These are phyloP conservation scores for Orbilia javanica DNA, from an alignment of 2,329 filamentous ascomycete genomes.

Conservation along the genomic window DNA sequence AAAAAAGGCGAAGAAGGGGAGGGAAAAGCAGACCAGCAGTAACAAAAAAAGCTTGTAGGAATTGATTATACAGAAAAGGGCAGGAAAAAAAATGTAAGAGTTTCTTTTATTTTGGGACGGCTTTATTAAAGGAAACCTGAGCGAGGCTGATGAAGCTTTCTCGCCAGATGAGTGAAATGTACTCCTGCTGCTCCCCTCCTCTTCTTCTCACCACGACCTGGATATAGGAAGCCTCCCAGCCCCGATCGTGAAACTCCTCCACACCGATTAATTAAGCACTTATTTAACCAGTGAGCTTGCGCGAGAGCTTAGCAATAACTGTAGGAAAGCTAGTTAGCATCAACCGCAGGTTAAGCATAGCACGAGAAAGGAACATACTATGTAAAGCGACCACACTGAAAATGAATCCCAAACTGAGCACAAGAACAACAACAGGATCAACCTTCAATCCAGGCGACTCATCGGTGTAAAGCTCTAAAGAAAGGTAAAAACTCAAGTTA, in stretches of 20 bases:
- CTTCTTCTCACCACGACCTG: not conserved
- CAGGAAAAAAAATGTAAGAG: slow-evolving; percentile 15
- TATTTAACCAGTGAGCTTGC: slow-evolving; percentile 74
- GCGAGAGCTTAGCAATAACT: slow-evolving; percentile 97
- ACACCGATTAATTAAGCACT: not conserved
- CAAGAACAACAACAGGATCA: slow-evolving; percentile 95
- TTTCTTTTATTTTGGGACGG: slow-evolving; percentile 42
- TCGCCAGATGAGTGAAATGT: not conserved
- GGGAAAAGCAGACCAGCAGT: slow-evolving; percentile 2
- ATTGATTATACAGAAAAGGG: slow-evolving; percentile 22
- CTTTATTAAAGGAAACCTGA: slow-evolving; percentile 35
- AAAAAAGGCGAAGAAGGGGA: slow-evolving; percentile 11
- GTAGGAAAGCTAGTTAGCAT: slow-evolving; percentile 58
- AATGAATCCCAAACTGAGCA: slow-evolving; percentile 96
- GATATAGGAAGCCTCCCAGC: not conserved
- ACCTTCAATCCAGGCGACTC: slow-evolving; percentile 98
- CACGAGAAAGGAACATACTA: slow-evolving; percentile 75
- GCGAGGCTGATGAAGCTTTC: not conserved
- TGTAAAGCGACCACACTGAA: slow-evolving; percentile 98
- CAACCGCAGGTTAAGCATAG: not conserved
- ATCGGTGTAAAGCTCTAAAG: slow-evolving; percentile 91
- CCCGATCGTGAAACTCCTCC: not conserved
- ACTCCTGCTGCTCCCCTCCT: not conserved
- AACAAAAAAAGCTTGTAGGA: not conserved
- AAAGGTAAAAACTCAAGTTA: not conserved